Percentiles rank a stretch among this genome's conserved stretches.
phyloP scores from a whole-genome alignment of 2,329 filamentous ascomycete genomes.

The Colletotrichum godetiae region DNA sequence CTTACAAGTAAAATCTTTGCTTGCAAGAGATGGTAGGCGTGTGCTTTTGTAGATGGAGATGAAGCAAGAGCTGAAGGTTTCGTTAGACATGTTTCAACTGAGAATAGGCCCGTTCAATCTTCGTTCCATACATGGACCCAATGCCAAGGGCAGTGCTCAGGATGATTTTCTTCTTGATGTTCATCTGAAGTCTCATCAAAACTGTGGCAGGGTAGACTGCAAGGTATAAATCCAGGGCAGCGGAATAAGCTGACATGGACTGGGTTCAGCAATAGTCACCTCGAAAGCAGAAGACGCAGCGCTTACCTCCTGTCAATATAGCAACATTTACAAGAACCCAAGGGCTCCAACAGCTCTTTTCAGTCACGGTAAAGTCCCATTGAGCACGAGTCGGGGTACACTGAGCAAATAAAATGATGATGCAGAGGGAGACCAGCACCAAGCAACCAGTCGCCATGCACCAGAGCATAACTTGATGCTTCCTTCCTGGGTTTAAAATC shows the following conservation, averaged over 20 bases:
- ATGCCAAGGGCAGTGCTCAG: constrained; percentile 40
- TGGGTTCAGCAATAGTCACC: not conserved
- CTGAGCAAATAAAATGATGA: constrained; percentile 39
- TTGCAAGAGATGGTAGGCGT: constrained; percentile 7
- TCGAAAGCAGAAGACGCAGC: no score
- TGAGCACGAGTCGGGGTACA: constrained; percentile 40
- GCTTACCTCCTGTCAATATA: constrained; percentile 4
- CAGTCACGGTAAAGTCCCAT: constrained; percentile 36
- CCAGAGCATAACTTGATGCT: constrained; percentile 41
- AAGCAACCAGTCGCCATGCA: constrained; percentile 33
- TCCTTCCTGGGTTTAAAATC: constrained; percentile 40
- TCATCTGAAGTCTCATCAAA: constrained; percentile 39
- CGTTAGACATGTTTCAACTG: not conserved
- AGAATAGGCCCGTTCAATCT: not conserved
- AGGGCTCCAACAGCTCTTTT: constrained; percentile 14
- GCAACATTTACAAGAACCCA: constrained; percentile 2
- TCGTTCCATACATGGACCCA: not conserved
- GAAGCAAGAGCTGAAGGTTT: not conserved
- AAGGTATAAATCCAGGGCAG: constrained; percentile 40
- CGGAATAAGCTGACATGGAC: not conserved
- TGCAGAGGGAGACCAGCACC: constrained; percentile 35
- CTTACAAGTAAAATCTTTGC: constrained; percentile 12
- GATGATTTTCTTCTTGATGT: constrained; percentile 40
- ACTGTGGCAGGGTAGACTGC: constrained; percentile 40
- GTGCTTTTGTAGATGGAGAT: constrained; percentile 18